Evolutionary conservation across 176 grass and related monocot species (phyloP).

Genomic region (Musa acuminata): DNA sequence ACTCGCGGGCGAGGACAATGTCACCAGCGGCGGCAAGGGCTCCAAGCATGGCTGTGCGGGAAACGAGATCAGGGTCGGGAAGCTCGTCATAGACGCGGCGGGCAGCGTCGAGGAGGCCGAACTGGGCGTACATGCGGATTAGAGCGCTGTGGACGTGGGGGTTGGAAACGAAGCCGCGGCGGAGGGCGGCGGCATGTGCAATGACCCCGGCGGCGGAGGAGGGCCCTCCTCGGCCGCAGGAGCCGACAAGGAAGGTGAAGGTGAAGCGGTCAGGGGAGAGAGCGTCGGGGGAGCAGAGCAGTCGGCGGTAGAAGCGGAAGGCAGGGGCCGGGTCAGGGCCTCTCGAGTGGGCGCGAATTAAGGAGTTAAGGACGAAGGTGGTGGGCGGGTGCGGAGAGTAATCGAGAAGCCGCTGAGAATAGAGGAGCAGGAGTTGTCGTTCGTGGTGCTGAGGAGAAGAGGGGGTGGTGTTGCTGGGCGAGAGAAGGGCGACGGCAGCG

Average conservation of each 20-base stretch:
- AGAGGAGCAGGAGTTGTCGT: constrained; percentile 20
- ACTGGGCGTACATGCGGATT: constrained; percentile 63
- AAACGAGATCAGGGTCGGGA: constrained; percentile 37
- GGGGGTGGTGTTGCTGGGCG: neutral
- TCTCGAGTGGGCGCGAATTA: constrained; percentile 45
- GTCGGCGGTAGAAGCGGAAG: constrained; percentile 39
- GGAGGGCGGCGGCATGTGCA: constrained; percentile 39
- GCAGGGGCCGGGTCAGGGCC: constrained; percentile 25
- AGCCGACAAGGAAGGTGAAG: constrained; percentile 56
- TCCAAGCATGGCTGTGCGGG: constrained; percentile 41
- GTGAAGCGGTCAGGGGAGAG: constrained; percentile 47
- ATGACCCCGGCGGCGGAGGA: constrained; percentile 15
- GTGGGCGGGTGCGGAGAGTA: constrained; percentile 25
- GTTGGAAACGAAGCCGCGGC: constrained; percentile 38
- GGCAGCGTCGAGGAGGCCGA: constrained; percentile 23
- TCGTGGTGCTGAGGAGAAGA: neutral
- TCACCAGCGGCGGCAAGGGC: constrained; percentile 22
- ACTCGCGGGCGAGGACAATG: constrained; percentile 34
- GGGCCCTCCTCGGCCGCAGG: constrained; percentile 13
- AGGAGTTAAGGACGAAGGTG: constrained; percentile 33
- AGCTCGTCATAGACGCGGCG: constrained; percentile 39
- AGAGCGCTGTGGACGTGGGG: constrained; percentile 56
- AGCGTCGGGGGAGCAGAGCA: constrained; percentile 18
- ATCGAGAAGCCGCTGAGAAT: constrained; percentile 37
- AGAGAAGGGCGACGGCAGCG: constrained; percentile 30